phyloP scores from a whole-genome alignment of 257 asterid species.

The Solanum chaucha region DNA sequence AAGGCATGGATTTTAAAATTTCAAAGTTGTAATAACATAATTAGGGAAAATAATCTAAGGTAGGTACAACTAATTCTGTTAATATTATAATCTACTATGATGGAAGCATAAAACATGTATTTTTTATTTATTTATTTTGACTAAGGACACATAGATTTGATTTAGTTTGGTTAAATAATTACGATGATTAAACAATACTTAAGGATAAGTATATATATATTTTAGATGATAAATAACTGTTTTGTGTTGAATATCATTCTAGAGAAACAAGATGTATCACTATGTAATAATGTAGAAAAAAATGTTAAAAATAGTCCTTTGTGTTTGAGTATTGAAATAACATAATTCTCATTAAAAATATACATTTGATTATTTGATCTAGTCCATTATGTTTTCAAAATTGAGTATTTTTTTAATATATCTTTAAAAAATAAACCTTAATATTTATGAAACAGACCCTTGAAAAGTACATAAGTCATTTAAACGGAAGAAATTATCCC shows the following conservation, averaged over 20 bases:
- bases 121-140: not conserved
- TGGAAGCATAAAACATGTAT: not conserved
- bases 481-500: not conserved
- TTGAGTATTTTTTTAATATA: too few species aligned
- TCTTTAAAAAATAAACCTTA: too few species aligned
- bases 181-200: not conserved
- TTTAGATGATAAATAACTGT: not conserved
- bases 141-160: not conserved
- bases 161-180: not conserved
- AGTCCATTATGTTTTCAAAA: too few species aligned
- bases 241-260: not conserved
- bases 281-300: not conserved
- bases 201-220: not conserved
- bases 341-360: too few species aligned
- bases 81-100: not conserved
- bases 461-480: not conserved
- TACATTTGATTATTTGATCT: too few species aligned
- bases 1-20: not conserved
- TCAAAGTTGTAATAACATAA: not conserved
- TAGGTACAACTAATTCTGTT: not conserved
- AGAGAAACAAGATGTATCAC: not conserved
- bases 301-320: not conserved
- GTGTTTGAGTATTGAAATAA: not conserved
- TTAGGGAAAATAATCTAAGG: not conserved
- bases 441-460: too few species aligned